Base-by-base conservation (phyloP, 306 rosid species). In the Potentilla sterilis region DNA sequence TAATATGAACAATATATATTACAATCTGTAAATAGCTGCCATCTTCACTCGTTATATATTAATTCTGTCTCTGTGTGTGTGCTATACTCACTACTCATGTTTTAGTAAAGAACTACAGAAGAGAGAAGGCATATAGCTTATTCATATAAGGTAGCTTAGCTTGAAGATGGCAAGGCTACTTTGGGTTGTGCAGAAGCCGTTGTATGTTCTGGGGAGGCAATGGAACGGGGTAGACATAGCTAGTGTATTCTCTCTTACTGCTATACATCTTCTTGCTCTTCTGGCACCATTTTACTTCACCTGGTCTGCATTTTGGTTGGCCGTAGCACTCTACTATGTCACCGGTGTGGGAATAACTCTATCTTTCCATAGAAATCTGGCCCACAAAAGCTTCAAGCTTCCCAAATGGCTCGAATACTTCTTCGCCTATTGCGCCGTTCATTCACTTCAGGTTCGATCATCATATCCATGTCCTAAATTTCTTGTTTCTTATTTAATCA, bases 351-450 rank as follows among this genome's bases (percentile, higher is more conserved):
- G 97, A 0, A 83, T 91, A 24, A 93, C 98, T 5, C 80, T 89
- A 1, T 93, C 98, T 72, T 93, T 78, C 57, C 98, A 89, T 66
- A 83, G 97, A 63, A 76, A 93, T 73, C 98, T 93, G 41, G 87
- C 98, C 40, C 98, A 93, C 67, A 78, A 80, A 73, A 93, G 97
- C 67, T 93, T 93, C 77, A 93, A 85, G 89, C 86, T 93, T 69
- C 97, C 93, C 15, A 93, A 89, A 78, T 91, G 90, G 96, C 97
- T 93, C n/a, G 98, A 93, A 69, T 93, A 91, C 84, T 52, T 74
- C 32, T 93, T 88, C 77, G 92, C 96, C 44, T 91, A 91, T 58
- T 90, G 51, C 12, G 51, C 18, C 51, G 51, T 46, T 46, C 51
- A 46, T 46, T 46, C 18, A 13, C 51, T 46, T 13, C 51, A 46